A percentile compares a stretch with the other conserved stretches of the same genome.
Evolutionary conservation across 2,329 filamentous ascomycete species (phyloP).

Genomic region (Xylaria sp.): DNA sequence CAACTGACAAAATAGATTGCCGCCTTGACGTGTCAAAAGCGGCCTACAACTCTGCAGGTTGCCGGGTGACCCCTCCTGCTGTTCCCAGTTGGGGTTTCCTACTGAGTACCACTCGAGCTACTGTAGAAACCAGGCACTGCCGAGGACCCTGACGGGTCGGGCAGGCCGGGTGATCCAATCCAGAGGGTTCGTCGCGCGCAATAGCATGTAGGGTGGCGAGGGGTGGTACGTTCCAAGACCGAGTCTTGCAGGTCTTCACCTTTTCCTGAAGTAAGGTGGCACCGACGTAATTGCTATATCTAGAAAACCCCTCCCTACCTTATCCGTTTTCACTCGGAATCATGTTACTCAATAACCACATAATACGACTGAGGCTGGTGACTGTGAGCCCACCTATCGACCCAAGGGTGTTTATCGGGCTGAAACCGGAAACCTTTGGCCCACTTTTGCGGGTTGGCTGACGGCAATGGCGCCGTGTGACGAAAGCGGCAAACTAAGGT

Average conservation of each 20-base stretch:
- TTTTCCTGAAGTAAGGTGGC: conserved; percentile 11
- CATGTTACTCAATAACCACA: conserved; percentile 6
- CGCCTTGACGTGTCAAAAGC: conserved; percentile 27
- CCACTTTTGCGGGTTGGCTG: conserved; percentile 27
- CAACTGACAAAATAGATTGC: conserved; percentile 33
- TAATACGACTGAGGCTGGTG: conserved; percentile 9
- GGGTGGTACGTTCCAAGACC: conserved; percentile 16
- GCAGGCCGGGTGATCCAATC: conserved; percentile 25
- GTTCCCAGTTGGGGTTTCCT: conserved; percentile 21
- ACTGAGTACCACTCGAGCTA: not conserved
- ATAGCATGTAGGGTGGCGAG: conserved; percentile 25
- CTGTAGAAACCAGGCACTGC: conserved; percentile 25
- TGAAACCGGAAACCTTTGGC: conserved; percentile 2
- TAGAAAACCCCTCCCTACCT: not conserved
- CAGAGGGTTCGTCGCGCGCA: conserved; percentile 16
- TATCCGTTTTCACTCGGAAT: conserved; percentile 1
- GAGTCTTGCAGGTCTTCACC: conserved; percentile 17
- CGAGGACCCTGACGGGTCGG: conserved; percentile 29
- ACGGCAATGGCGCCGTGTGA: conserved; percentile 40
- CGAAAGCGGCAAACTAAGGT: conserved; percentile 45
- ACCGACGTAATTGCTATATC: conserved; percentile 1
- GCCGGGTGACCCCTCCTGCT: conserved; percentile 29
- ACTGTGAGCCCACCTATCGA: not conserved
- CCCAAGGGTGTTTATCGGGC: not conserved
- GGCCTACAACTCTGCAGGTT: conserved; percentile 27